Conservation (phyloP, 305 asterid species). For the Fraxinus baroniana region DNA sequence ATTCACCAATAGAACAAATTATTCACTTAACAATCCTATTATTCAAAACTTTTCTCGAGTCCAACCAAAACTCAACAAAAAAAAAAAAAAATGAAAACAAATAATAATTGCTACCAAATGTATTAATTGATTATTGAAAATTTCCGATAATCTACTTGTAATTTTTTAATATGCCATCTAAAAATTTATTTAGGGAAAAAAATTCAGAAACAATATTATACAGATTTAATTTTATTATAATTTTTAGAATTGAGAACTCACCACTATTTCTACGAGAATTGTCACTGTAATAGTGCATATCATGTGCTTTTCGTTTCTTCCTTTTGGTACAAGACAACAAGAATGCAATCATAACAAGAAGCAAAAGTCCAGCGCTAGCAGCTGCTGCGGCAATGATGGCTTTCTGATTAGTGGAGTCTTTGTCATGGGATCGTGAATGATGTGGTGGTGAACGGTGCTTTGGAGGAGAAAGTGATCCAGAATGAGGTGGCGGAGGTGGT, state of each 20-base stretch:
- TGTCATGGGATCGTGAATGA: neutral
- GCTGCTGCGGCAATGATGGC: conserved; percentile 44
- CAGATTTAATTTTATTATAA: too few relatives aligned
- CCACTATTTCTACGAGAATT: conserved; percentile 28
- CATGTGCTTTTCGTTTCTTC: conserved; percentile 35
- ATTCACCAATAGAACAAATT: too few relatives aligned
- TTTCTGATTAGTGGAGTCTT: conserved; percentile 1
- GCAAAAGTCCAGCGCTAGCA: conserved; percentile 42
- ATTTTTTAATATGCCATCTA: neutral
- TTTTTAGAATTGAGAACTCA: conserved; percentile 4
- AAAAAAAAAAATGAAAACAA: too few relatives aligned
- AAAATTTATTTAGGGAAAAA: neutral
- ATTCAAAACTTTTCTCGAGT: too few relatives aligned
- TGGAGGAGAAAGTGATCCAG: conserved; percentile 19
- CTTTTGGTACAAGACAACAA: conserved; percentile 37
- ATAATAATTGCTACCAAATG: too few relatives aligned
- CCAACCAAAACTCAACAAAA: too few relatives aligned
- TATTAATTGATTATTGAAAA: too few relatives aligned
- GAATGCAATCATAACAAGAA: conserved; percentile 37
- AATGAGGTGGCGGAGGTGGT: conserved; percentile 18
- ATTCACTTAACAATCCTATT: too few relatives aligned
- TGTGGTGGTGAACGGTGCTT: conserved; percentile 10
- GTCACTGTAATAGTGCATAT: conserved; percentile 39
- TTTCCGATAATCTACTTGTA: too few relatives aligned
- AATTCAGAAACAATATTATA: neutral